Evolutionary conservation across 306 rosid species (phyloP), one percentile per base, ranked within the genome.

Genomic region (Notholithocarpus densiflorus): DNA sequence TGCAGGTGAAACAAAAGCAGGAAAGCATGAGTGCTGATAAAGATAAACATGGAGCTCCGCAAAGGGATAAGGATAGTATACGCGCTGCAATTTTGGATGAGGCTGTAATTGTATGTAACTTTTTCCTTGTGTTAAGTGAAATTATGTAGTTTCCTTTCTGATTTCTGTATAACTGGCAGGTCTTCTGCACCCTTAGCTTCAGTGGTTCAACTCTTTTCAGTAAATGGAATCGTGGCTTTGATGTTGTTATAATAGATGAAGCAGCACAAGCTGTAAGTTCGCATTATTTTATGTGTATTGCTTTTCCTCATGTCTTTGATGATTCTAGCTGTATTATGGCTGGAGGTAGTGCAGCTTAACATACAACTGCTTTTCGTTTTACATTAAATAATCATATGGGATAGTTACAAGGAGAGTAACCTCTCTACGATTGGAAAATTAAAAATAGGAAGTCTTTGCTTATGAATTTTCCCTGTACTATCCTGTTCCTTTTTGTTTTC

Each of bases 181-280:
- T 94, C 68, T 94, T 94, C 81, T 94, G 97, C 56, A 94, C 98
- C 55, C 97, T 94, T 80, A 94, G 98, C 86, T 91, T 89, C 81
- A 94, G 98, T 71, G 94, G 94, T 78, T 92, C 97, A 51, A 77
- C 89, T 56, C 60, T 88, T 72, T 94, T 89, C 87, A 88, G 93
- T 84, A 92, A 88, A 88, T 89, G 87, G 80, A 89, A 84, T 83
- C 93, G 93, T 54, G 87, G 89, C 71, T 94, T 94, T 86, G 98
- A 94, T 80, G 97, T 91, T 78, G 97, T 94, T 60, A 91, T 94
- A 72, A 94, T 94, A 89, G 98, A 94, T 73, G 97, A 94, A 88
- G 97, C 98, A 80, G 98, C 97, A 71, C 98, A 94, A 84, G 97
- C 98, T 84, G 98, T 94, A 89, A 91, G 98, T 83, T 68, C 43